These are phyloP conservation scores for Populus nigra DNA, from an alignment of 345 rosid species.

Conservation along the genomic window DNA sequence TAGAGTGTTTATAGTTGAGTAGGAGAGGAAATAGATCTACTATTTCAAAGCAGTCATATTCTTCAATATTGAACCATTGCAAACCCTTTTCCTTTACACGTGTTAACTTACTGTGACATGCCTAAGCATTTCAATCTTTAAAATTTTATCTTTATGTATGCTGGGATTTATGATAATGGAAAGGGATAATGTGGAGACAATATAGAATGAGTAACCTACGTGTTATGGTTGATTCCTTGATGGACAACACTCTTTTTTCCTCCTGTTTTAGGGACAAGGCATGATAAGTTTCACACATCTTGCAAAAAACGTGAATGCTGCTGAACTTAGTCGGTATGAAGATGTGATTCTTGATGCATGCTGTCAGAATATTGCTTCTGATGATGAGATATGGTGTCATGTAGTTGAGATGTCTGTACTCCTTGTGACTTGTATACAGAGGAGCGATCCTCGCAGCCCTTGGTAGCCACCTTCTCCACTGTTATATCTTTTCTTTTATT, in stretches of 20 bases:
- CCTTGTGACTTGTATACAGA: conserved; percentile 50
- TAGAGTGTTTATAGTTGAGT: not conserved
- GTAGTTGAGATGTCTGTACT: conserved; percentile 80
- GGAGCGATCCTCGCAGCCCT: conserved; percentile 63
- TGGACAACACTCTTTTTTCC: conserved; percentile 10
- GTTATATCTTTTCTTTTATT: not conserved
- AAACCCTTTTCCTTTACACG: not conserved
- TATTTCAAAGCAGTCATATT: not conserved
- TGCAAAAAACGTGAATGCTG: conserved; percentile 54
- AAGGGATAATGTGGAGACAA: not conserved
- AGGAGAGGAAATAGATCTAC: not conserved
- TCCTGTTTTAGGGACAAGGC: conserved; percentile 73
- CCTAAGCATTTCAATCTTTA: not conserved
- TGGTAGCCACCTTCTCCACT: conserved; percentile 46
- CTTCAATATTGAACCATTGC: not conserved
- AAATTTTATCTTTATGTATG: not conserved
- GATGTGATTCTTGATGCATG: conserved; percentile 89
- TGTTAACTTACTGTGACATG: not conserved
- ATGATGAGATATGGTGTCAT: conserved; percentile 75
- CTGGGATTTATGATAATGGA: not conserved
- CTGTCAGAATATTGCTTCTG: conserved; percentile 75
- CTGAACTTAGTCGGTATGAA: conserved; percentile 53
- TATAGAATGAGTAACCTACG: not conserved
- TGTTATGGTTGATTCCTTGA: not conserved
- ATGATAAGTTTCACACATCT: conserved; percentile 67